Evolutionary conservation across 352 stramenopile genomes (phyloP), one percentile per base, ranked within the genome.

Genomic region (Phytophthora uliginosa): DNA sequence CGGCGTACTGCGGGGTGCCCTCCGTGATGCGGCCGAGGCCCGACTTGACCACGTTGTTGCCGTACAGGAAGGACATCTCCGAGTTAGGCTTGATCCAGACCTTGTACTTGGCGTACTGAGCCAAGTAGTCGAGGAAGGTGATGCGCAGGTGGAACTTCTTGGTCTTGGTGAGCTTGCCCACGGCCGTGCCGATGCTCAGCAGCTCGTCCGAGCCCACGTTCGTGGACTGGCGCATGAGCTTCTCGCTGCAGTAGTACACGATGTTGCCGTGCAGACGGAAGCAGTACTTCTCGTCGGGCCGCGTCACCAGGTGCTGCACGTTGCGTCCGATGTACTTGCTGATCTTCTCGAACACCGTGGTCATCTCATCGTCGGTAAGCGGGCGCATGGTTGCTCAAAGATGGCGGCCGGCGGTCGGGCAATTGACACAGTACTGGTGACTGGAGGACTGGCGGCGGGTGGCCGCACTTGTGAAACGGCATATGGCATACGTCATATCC

Each of bases 41-140:
- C 31, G 92, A 98, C 87, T 99, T 99, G 66, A 98, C 94, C 13
- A 99, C 92, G 83, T 99, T 97, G 84, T 99, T 99, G 68, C 98
- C 98, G 78, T 99, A 99, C 26, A 99, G 81, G 85, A 99, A 99
- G 15, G 90, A 98, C 98, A 99, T 99, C 89, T 99, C 98, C 68
- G 97, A 98, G 81, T 97, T 98, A 28, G 97, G 95, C 86, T 99
- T 99, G 58, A 99, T 98, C 98, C 98, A 99, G 31, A 99, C 98
- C 82, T 99, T 99, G 93, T 99, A 98, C 88, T 99, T 98, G 64
- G 98, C 97, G 82, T 99, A 99, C 79, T 99, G 96, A 45, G 97
- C 90, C 15, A 99, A 74, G 79, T 99, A 99, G 85, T 99, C 98
- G 56, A 99, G 87, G 69, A 97, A 98, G 40, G 98, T 99, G 79